Conservation (phyloP, 371 early-diverging fungal species). For the Dinochytrium kinnereticum region DNA sequence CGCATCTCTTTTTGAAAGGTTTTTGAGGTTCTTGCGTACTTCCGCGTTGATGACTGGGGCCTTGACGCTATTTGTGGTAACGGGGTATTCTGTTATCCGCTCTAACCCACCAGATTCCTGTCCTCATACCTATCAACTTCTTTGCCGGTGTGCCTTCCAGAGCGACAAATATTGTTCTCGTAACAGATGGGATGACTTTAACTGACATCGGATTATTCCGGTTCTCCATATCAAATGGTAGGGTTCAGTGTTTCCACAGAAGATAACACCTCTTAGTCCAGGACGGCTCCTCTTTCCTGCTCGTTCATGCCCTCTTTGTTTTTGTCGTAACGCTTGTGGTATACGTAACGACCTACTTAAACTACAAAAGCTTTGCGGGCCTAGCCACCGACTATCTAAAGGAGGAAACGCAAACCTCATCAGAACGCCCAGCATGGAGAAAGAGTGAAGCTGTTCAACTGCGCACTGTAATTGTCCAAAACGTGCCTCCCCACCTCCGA, state of each 20-base stretch:
- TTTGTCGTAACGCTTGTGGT: constrained; percentile 36
- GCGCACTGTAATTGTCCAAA: constrained; percentile 48
- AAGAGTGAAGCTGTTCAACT: constrained; percentile 43
- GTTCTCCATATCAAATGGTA: constrained; percentile 42
- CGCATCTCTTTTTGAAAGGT: constrained; percentile 29
- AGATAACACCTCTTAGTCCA: background rate
- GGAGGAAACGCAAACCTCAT: constrained; percentile 16
- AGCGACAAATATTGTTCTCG: background rate
- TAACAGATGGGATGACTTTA: constrained; percentile 17
- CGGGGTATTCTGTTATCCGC: background rate
- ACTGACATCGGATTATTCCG: constrained; percentile 22
- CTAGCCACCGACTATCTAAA: constrained; percentile 33
- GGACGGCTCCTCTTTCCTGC: constrained; percentile 26
- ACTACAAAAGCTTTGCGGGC: constrained; percentile 39
- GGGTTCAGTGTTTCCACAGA: background rate
- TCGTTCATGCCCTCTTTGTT: constrained; percentile 41
- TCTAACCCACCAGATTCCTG: constrained; percentile 24
- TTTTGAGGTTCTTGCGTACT: constrained; percentile 48
- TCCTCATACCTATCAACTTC: constrained; percentile 44
- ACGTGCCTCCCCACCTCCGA: constrained; percentile 43
- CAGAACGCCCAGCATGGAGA: constrained; percentile 34
- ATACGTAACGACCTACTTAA: constrained; percentile 37
- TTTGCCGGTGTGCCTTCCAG: constrained; percentile 11
- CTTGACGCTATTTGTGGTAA: constrained; percentile 27
- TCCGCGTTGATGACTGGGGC: constrained; percentile 34